A percentile compares a stretch with the other conserved stretches of the same genome.
Conservation (phyloP, 768 basidiomycete genomes). For the Tricholomella constricta region DNA sequence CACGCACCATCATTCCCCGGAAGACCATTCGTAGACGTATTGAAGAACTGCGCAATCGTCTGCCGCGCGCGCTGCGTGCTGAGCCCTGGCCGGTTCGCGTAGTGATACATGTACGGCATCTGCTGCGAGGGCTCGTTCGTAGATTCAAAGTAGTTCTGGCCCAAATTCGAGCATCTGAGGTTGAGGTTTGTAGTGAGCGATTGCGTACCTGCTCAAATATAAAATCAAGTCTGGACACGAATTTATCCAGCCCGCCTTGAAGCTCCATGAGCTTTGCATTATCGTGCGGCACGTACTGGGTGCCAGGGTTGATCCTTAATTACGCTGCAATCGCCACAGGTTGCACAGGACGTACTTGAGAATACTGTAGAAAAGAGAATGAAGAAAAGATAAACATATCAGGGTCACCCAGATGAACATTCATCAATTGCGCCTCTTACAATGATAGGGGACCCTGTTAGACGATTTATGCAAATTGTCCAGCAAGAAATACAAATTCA, state of each 20-base stretch:
- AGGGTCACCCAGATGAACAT: not conserved
- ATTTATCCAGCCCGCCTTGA: constrained; percentile 59
- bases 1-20: constrained; percentile 64
- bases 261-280: constrained; percentile 61
- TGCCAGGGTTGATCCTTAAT: not conserved
- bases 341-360: constrained; percentile 41
- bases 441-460: constrained; percentile 52
- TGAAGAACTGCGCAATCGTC: constrained; percentile 46
- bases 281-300: constrained; percentile 65
- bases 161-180: too few species aligned
- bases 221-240: constrained; percentile 56
- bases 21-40: constrained; percentile 50
- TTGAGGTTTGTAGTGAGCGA: too few species aligned
- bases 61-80: constrained; percentile 46
- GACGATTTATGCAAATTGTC: too few species aligned
- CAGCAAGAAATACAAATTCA: too few species aligned
- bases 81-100: constrained; percentile 51
- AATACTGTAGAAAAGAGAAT: constrained; percentile 37
- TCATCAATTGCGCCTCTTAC: too few species aligned
- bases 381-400: not conserved
- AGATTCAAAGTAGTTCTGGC: constrained; percentile 54
- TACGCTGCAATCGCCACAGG: not conserved
- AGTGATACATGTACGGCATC: constrained; percentile 51
- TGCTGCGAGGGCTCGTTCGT: constrained; percentile 45
- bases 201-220: constrained; percentile 53